Evolutionary conservation across 169 alveolate species (phyloP), one percentile per base, ranked within the genome.

Genomic region (Plasmodium sp.): DNA sequence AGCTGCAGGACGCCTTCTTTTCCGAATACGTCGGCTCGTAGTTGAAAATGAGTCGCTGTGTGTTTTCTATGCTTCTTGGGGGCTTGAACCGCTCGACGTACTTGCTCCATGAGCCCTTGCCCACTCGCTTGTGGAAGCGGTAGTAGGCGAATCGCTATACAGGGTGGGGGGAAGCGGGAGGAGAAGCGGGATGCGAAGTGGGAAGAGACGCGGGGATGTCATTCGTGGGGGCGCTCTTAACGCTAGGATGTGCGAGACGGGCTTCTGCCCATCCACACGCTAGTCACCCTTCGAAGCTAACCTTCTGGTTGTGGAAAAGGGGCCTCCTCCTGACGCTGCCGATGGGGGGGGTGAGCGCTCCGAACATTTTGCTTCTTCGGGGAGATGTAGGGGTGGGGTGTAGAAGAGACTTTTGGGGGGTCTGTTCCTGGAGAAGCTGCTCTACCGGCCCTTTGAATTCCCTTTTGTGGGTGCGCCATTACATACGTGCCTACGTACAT

Each of bases 41-140:
- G 81, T 96, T 96, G 88, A 92, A 97, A 18, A 84, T 74, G 27
- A 97, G 67, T 62, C 97, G 84, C 85, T 96, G 98, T 5, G 97
- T 97, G 75, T 97, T 95, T 86, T 97, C 98, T 48, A 97, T 94
- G 51, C 97, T 84, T 5, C 97, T 95, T 2, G 98, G 98, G 43
- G 84, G 71, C 39, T 83, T 83, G 79, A 96, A 97, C 77, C 98
- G 92, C 77, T 97, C 98, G n/a, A 95, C 51, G 92, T 97, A 97
- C 41, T 96, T 71, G 31, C 77, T 92, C 98, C 98, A 97, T 77
- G 95, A 91, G 3, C 98, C 98, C 75, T 96, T 96, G 4, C 98
- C 98, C 34, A 97, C 91, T 22, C 96, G 72, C 71, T 97, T 97
- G 93, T 97, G 98, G 82, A 97, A 97, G n/a, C 98, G 95, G 86